phyloP scores from a whole-genome alignment of 441 rosid genomes.

The Bocquillonia castaneifolia region DNA sequence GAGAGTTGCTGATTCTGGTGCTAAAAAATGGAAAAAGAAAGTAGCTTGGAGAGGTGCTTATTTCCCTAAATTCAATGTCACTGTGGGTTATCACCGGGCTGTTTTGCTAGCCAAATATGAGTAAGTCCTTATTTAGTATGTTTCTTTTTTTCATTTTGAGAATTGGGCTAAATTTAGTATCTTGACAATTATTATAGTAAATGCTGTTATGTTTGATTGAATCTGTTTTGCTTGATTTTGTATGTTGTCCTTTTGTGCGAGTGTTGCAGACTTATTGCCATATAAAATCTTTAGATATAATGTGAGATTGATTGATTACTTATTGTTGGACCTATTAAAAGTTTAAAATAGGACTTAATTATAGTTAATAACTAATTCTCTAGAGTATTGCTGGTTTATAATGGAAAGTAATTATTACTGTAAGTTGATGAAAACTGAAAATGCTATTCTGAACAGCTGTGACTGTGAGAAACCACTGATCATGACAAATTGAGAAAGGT shows the following conservation, averaged over 20 bases:
- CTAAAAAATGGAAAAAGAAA: constrained; percentile 80
- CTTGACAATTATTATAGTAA: not conserved
- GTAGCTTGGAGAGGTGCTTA: constrained; percentile 96
- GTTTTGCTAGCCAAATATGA: constrained; percentile 75
- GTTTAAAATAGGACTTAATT: no score
- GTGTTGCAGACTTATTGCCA: not conserved
- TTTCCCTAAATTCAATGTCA: constrained; percentile 75
- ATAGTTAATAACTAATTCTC: not conserved
- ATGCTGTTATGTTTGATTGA: not conserved
- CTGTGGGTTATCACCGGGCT: constrained; percentile 85
- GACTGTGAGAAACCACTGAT: not conserved
- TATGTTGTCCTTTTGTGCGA: not conserved
- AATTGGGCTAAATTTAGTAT: not conserved
- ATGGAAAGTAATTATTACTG: not conserved
- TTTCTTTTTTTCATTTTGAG: not conserved
- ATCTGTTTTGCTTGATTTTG: not conserved
- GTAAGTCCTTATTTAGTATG: constrained; percentile 28
- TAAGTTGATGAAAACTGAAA: not conserved
- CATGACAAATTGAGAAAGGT: not conserved
- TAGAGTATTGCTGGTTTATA: not conserved
- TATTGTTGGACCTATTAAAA: no score
- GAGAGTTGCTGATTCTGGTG: constrained; percentile 62
- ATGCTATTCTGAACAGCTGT: not conserved
- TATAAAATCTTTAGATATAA: not conserved
- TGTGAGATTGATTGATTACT: not conserved